Base-by-base conservation (phyloP, 208 protist species). In the Trypanosoma avium region DNA sequence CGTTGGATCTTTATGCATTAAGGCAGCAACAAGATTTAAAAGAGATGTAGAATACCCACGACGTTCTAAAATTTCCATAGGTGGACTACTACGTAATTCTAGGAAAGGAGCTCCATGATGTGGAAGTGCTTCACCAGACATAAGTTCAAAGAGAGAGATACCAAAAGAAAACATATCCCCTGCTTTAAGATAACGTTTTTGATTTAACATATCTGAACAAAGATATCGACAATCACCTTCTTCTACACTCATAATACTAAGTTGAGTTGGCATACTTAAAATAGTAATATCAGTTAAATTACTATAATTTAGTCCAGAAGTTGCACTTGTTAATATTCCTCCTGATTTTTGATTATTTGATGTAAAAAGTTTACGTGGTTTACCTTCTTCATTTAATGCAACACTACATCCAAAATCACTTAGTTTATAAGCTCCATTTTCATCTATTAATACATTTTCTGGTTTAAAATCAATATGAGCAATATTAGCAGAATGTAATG, bases 391-490 rank as follows among this genome's bases (percentile, higher is more conserved):
- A 60, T 85, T 86, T 4, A 94, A 62, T 29, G 75, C 17, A 1
- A 91, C 79, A 57, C 91, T 94, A 57, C 94, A 92, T 17, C 95
- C 95, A 72, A 98, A 97, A 67, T 98, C 95, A 15, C 79, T 86
- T 26, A 98, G 79, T 62, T 92, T 94, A 70, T 97, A 90, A 32
- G 65, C 62, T 1, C 82, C 87, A 21, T 73, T 38, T 9, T 61
- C 75, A 53, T 97, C 92, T 42, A 97, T 70, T 12, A 98, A 69
- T 1, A 97, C 70, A 67, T 98, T 98, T 53, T 97, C 95, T 12
- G 90, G 89, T 67, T 97, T 97, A 54, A 98, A 86, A 79, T 98
- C 95, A 15, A 97, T 67, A 74, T 98, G 95, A 5, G 81, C 87
- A 60, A 98, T 93, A 70, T 82, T 76, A 12, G 62, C 57, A 38